Conservation (phyloP, 2,329 filamentous ascomycete species). For the Lachnum nothofagi region DNA sequence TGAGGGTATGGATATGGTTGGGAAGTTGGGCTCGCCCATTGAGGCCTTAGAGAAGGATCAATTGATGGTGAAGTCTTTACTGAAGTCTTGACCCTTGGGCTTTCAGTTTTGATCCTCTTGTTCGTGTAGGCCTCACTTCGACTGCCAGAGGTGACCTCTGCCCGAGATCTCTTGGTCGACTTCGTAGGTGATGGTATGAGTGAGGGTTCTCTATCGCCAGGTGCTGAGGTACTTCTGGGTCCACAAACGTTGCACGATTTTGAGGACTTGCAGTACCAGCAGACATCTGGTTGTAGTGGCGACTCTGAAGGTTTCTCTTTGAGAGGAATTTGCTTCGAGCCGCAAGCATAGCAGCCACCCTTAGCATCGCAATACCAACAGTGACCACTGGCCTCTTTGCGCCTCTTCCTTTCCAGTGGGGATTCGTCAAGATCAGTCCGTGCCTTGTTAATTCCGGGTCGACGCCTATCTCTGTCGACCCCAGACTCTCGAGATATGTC, state of each 20-base stretch:
- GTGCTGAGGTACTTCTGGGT: background rate
- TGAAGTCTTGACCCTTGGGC: background rate
- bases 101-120: background rate
- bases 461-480: constrained; percentile 14
- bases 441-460: constrained; percentile 26
- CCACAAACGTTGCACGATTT: background rate
- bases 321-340: constrained; percentile 4
- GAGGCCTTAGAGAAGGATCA: background rate
- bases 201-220: background rate
- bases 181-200: background rate
- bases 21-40: background rate
- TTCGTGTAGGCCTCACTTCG: background rate
- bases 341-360: constrained; percentile 16
- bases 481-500: background rate
- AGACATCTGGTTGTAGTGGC: background rate
- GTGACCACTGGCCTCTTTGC: constrained; percentile 12
- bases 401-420: constrained; percentile 12
- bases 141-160: background rate
- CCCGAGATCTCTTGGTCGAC: background rate
- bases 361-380: constrained; percentile 24
- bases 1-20: no score
- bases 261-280: background rate
- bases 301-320: background rate
- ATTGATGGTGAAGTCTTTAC: background rate
- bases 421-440: constrained; percentile 19